Percentiles rank a stretch among this genome's conserved stretches.
These are phyloP conservation scores for Boeremia lycopersici DNA, from an alignment of 2,329 filamentous ascomycete species.

Conservation along the genomic window DNA sequence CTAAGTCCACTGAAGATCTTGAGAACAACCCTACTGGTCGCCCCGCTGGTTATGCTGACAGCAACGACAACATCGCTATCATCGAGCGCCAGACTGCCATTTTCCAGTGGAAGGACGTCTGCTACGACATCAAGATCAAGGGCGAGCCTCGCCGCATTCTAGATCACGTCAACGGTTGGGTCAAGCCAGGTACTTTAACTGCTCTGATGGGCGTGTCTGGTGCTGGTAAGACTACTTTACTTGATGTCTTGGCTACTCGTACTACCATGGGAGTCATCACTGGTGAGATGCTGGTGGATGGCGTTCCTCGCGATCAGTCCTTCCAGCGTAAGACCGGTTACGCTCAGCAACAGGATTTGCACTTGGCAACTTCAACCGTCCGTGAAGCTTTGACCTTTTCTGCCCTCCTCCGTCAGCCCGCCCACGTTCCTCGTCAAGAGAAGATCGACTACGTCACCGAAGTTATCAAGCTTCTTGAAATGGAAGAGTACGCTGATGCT, in stretches of 20 bases:
- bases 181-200: conserved; percentile 84
- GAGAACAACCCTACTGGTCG: conserved; percentile 45
- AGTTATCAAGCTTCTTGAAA: conserved; percentile 87
- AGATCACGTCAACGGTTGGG: conserved; percentile 88
- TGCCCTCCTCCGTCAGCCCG: conserved; percentile 82
- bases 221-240: conserved; percentile 90
- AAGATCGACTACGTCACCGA: conserved; percentile 89
- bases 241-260: conserved; percentile 84
- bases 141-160: conserved; percentile 74
- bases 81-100: conserved; percentile 72
- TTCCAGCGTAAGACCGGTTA: conserved; percentile 95
- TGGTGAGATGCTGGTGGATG: conserved; percentile 86
- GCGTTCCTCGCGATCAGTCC: conserved; percentile 72
- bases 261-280: conserved; percentile 87
- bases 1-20: conserved; percentile 50
- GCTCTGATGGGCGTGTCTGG: conserved; percentile 91
- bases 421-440: conserved; percentile 71
- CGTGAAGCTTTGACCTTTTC: conserved; percentile 87
- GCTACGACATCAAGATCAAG: conserved; percentile 82
- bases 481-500: conserved; percentile 88
- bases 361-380: conserved; percentile 82
- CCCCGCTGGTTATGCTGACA: conserved; percentile 43
- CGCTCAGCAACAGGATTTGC: conserved; percentile 90
- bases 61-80: conserved; percentile 51
- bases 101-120: conserved; percentile 86